Evolutionary conservation across 2,329 filamentous ascomycete species (phyloP).

Genomic region (Beauveria australis): DNA sequence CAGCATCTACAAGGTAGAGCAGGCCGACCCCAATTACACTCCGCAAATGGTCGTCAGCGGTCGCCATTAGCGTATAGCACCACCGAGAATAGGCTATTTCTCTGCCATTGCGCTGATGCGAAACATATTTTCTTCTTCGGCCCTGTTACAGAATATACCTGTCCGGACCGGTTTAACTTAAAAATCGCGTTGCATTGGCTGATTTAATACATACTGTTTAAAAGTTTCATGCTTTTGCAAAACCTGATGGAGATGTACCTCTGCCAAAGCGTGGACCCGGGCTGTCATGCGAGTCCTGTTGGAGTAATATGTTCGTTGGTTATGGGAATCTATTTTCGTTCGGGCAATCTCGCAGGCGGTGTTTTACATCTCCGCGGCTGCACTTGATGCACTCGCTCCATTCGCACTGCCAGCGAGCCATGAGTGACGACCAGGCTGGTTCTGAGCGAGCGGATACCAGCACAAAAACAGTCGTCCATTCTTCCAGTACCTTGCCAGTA

Average conservation of each 20-base stretch:
- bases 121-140: background rate
- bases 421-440: background rate
- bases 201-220: background rate
- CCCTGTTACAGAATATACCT: background rate
- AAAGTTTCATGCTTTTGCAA: background rate
- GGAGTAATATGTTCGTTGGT: no score
- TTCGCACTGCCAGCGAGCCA: background rate
- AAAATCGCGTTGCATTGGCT: background rate
- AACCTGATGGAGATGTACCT: background rate
- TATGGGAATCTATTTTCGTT: background rate
- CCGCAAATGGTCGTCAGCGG: no score
- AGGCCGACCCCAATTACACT: no score
- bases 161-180: no score
- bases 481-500: background rate
- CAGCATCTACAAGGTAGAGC: background rate
- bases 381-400: no score
- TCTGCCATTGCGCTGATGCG: background rate
- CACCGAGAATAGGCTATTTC: background rate
- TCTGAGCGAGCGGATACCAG: background rate
- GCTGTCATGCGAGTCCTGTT: no score
- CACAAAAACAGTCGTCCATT: background rate
- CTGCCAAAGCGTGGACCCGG: background rate
- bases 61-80: background rate
- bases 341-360: no score
- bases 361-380: no score